Conservation (phyloP, 164 flowering plant genomes). For the Annona cherimola region DNA sequence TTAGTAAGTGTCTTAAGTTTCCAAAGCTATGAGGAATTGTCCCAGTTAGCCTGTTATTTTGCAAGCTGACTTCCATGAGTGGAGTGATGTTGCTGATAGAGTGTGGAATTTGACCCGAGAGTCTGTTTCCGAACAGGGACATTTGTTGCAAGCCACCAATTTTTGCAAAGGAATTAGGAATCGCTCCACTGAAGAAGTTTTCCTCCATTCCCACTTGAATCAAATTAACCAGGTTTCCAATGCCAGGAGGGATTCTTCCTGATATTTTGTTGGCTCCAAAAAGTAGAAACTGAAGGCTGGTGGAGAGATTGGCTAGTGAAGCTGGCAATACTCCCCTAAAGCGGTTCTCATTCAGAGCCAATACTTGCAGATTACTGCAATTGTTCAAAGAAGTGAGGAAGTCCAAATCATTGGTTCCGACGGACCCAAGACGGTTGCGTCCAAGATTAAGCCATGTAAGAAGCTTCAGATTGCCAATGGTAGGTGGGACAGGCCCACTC, state of each 20-base stretch:
- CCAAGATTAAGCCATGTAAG: no score
- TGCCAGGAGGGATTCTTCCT: slow-evolving; percentile 35
- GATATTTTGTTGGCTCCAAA: slow-evolving; percentile 24
- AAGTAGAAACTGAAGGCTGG: slow-evolving; percentile 19
- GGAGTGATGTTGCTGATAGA: slow-evolving; percentile 23
- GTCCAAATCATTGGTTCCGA: slow-evolving; percentile 10
- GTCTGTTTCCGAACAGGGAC: slow-evolving; percentile 8
- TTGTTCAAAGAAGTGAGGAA: slow-evolving; percentile 33
- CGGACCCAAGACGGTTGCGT: no score
- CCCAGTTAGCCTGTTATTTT: slow-evolving; percentile 20
- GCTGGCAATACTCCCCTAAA: slow-evolving; percentile 40
- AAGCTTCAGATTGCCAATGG: no score
- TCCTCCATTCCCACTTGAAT: slow-evolving; percentile 22
- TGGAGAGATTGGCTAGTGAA: slow-evolving; percentile 46
- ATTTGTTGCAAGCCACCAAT: slow-evolving; percentile 14
- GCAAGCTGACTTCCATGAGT: slow-evolving; percentile 11
- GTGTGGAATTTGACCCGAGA: slow-evolving; percentile 26
- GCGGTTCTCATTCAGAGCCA: slow-evolving; percentile 35
- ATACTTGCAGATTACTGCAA: slow-evolving; percentile 22
- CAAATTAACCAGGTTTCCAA: slow-evolving; percentile 26
- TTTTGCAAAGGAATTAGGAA: slow-evolving; percentile 24
- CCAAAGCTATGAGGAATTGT: slow-evolving; percentile 28
- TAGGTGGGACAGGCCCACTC: no score
- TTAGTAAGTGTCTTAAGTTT: slow-evolving; percentile 15
- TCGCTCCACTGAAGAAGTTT: slow-evolving; percentile 13